Conservation (phyloP, 2,329 filamentous ascomycete genomes). For the Stemphylium vesicarium region DNA sequence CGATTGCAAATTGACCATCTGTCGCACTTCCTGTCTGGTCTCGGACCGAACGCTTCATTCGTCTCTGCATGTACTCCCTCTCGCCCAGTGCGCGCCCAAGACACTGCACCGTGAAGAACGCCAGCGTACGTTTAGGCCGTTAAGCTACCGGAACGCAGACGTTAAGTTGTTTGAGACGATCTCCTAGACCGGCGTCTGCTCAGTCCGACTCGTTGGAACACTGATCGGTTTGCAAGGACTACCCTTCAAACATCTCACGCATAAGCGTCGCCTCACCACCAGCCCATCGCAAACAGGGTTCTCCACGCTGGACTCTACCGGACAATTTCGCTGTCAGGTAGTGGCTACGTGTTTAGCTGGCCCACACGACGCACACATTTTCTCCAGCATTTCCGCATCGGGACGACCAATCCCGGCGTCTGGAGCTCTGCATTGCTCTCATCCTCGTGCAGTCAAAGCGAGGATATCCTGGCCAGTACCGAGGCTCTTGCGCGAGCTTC, state of each 20-base stretch:
- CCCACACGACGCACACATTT: slow-evolving; percentile 35
- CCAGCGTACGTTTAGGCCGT: slow-evolving; percentile 41
- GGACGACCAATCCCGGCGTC: slow-evolving; percentile 43
- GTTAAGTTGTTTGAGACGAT: slow-evolving; percentile 47
- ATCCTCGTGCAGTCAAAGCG: slow-evolving; percentile 44
- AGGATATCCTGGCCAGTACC: slow-evolving; percentile 48
- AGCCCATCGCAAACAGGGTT: slow-evolving; percentile 33
- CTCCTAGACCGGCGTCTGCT: slow-evolving; percentile 30
- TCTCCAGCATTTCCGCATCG: slow-evolving; percentile 48
- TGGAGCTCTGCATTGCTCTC: slow-evolving; percentile 29
- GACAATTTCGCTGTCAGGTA: slow-evolving; percentile 38
- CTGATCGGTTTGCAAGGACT: slow-evolving; percentile 43
- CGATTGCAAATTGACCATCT: slow-evolving; percentile 40
- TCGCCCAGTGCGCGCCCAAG: slow-evolving; percentile 38
- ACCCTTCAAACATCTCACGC: slow-evolving; percentile 42
- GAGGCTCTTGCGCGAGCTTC: slow-evolving; percentile 46
- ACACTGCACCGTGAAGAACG: slow-evolving; percentile 34
- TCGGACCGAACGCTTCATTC: slow-evolving; percentile 47
- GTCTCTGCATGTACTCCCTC: slow-evolving; percentile 37
- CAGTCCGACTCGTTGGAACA: slow-evolving; percentile 40
- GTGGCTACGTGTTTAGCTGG: slow-evolving; percentile 40
- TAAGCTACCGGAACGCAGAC: slow-evolving; percentile 40
- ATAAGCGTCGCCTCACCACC: slow-evolving; percentile 39
- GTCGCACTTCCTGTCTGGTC: slow-evolving; percentile 45
- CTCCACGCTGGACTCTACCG: slow-evolving; percentile 45